Conservation (phyloP, 495 filamentous ascomycete species). For the Penicillium paradoxum region DNA sequence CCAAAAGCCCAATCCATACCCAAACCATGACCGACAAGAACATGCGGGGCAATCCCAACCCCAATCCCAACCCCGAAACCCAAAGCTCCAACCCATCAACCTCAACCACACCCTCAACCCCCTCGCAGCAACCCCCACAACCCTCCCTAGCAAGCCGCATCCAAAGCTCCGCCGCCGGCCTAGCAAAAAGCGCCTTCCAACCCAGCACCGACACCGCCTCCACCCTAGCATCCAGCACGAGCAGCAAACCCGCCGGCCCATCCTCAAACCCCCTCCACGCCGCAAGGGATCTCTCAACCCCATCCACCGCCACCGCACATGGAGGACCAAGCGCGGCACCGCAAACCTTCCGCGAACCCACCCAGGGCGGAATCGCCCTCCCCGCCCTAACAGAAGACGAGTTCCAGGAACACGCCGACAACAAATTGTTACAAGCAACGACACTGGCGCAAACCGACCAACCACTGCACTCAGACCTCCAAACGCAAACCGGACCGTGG, state of each 20-base stretch:
- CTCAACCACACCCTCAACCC: conserved; percentile 1
- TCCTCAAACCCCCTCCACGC: neutral
- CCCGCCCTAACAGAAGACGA: conserved; percentile 26
- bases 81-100: conserved; percentile 1
- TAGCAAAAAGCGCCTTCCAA: conserved; percentile 33
- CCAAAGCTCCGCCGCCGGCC: conserved; percentile 34
- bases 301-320: conserved; percentile 15
- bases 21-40: conserved; percentile 12
- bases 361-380: conserved; percentile 20
- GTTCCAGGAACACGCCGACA: conserved; percentile 20
- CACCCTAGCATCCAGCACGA: conserved; percentile 20
- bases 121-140: conserved; percentile 4
- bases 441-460: neutral
- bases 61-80: neutral
- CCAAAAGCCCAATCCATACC: neutral
- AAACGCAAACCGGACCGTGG: conserved; percentile 19
- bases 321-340: neutral
- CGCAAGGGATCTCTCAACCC: conserved; percentile 1
- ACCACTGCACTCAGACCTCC: neutral
- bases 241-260: conserved; percentile 18
- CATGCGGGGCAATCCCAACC: conserved; percentile 18
- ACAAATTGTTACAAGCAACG: no score
- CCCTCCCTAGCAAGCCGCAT: conserved; percentile 33
- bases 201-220: conserved; percentile 22
- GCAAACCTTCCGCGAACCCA: conserved; percentile 18